These are phyloP conservation scores for Penicillium sp. DNA, from an alignment of 2,329 filamentous ascomycete genomes.

Conservation along the genomic window DNA sequence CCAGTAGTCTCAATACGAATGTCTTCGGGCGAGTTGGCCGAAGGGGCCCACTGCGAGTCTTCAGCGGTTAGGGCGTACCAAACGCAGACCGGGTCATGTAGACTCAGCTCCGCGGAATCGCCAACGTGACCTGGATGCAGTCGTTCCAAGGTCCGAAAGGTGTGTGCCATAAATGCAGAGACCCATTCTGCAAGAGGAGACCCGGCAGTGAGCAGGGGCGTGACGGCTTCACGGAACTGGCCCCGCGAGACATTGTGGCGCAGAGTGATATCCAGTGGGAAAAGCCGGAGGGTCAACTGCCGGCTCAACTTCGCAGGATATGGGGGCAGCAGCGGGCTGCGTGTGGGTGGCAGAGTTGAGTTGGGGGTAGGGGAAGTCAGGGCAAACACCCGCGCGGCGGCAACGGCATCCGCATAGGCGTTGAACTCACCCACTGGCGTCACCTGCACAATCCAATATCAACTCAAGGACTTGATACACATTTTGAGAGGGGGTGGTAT, in stretches of 20 bases:
- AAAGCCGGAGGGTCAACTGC: constrained; percentile 64
- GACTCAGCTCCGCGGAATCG: constrained; percentile 55
- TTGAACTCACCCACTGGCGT: constrained; percentile 92
- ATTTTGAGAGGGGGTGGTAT: neutral
- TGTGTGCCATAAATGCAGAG: constrained; percentile 66
- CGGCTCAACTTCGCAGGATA: constrained; percentile 65
- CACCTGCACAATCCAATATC: constrained; percentile 34
- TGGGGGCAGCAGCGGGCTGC: constrained; percentile 47
- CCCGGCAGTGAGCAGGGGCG: constrained; percentile 56
- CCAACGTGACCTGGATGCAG: constrained; percentile 56
- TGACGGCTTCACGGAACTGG: constrained; percentile 58
- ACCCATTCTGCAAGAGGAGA: constrained; percentile 74
- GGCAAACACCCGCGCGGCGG: constrained; percentile 72
- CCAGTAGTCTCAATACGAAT: constrained; percentile 84
- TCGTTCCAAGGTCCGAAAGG: constrained; percentile 65
- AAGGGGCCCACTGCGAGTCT: constrained; percentile 41
- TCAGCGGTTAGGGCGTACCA: constrained; percentile 68
- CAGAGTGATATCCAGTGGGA: constrained; percentile 74
- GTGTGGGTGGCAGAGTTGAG: constrained; percentile 73
- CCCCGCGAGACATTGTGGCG: constrained; percentile 63
- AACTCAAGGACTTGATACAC: neutral
- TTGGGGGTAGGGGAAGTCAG: constrained; percentile 70
- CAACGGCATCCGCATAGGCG: constrained; percentile 80
- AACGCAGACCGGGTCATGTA: constrained; percentile 75
- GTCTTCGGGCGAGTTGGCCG: constrained; percentile 64